Evolutionary conservation across 768 basidiomycete species (phyloP).

Genomic region (Psilocybe sp.): DNA sequence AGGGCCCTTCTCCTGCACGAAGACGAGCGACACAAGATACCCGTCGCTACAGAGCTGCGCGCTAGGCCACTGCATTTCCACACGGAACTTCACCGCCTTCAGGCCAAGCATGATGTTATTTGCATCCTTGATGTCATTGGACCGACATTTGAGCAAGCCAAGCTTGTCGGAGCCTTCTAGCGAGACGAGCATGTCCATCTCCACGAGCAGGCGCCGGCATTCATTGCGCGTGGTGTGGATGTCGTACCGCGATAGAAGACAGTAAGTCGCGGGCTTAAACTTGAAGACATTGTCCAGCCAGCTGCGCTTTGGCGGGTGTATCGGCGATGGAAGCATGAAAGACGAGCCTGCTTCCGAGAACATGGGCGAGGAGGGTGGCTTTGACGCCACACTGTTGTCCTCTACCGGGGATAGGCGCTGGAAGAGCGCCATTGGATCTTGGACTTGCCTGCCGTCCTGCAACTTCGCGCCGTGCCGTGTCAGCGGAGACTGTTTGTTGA

Average conservation of each 20-base stretch:
- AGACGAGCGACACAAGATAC: slow-evolving; percentile 50
- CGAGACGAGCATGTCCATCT: slow-evolving; percentile 66
- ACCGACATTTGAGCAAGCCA: slow-evolving; percentile 72
- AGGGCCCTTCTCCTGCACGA: slow-evolving; percentile 87
- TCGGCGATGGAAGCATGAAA: slow-evolving; percentile 37
- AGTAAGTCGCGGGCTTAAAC: slow-evolving; percentile 66
- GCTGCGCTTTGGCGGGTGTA: slow-evolving; percentile 49
- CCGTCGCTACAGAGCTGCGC: slow-evolving; percentile 41
- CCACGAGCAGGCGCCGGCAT: slow-evolving; percentile 70
- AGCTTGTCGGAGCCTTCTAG: slow-evolving; percentile 62
- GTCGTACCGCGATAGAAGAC: slow-evolving; percentile 57
- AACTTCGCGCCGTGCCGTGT: slow-evolving; percentile 12
- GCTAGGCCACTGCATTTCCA: slow-evolving; percentile 59
- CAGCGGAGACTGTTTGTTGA: slow-evolving; percentile 18
- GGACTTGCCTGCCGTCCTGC: slow-evolving; percentile 4
- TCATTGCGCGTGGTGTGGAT: slow-evolving; percentile 67
- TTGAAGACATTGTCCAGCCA: slow-evolving; percentile 92
- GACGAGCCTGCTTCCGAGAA: slow-evolving; percentile 44
- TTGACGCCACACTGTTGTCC: slow-evolving; percentile 17
- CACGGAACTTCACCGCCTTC: slow-evolving; percentile 80
- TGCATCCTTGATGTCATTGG: slow-evolving; percentile 64
- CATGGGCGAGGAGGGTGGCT: slow-evolving; percentile 32
- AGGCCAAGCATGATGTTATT: slow-evolving; percentile 48
- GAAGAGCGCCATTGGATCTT: slow-evolving; percentile 5
- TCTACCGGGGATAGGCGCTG: slow-evolving; percentile 35